Evolutionary conservation across 2,329 filamentous ascomycete species (phyloP).

Genomic region (Rhexocercosporidium sp.): DNA sequence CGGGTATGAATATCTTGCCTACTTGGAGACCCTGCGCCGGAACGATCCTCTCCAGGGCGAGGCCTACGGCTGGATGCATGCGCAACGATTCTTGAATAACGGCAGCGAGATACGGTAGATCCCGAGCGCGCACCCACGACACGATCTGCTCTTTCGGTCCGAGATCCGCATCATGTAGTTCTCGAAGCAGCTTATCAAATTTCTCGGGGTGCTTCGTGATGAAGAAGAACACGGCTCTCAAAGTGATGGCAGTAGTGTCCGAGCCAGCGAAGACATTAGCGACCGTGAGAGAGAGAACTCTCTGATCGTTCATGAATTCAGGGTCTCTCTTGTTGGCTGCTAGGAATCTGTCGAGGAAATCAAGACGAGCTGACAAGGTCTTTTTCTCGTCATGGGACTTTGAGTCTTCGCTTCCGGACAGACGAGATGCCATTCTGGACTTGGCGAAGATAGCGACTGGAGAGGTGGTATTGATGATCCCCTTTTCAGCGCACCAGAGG

Average conservation of each 20-base stretch:
- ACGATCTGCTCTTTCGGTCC: constrained; percentile 48
- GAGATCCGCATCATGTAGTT: background rate
- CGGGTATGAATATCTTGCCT: constrained; percentile 63
- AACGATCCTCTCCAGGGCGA: constrained; percentile 75
- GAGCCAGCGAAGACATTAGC: constrained; percentile 76
- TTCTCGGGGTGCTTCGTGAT: constrained; percentile 66
- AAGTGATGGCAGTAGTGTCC: constrained; percentile 79
- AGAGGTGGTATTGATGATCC: constrained; percentile 70
- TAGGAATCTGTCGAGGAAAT: constrained; percentile 75
- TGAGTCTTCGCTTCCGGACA: constrained; percentile 43
- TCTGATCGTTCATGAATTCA: constrained; percentile 71
- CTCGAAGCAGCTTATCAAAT: background rate
- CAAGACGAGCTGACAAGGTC: constrained; percentile 46
- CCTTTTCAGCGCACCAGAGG: constrained; percentile 69
- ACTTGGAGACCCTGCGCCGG: constrained; percentile 68
- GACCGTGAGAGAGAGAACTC: constrained; percentile 74
- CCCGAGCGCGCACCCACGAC: constrained; percentile 71
- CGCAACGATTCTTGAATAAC: constrained; percentile 80
- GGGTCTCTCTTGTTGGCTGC: constrained; percentile 67
- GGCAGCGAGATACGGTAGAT: constrained; percentile 76
- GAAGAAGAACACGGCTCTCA: constrained; percentile 75
- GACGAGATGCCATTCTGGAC: constrained; percentile 68
- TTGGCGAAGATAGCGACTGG: constrained; percentile 74
- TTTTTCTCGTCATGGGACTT: background rate
- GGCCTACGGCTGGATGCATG: constrained; percentile 73